These are phyloP conservation scores for Cytidiella melzeri DNA, from an alignment of 768 basidiomycete species.

Conservation along the genomic window DNA sequence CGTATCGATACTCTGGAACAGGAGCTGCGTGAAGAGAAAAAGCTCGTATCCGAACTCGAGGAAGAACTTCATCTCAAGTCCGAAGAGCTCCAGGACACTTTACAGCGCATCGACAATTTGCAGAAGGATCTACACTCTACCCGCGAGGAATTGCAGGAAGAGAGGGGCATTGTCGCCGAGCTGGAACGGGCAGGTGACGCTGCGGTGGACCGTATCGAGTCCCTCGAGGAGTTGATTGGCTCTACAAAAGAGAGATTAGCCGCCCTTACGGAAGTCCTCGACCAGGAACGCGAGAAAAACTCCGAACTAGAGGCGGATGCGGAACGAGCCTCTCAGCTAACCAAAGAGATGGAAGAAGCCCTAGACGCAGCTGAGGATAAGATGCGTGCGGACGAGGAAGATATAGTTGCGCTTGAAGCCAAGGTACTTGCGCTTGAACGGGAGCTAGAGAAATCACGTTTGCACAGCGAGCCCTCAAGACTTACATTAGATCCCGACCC, in stretches of 20 bases:
- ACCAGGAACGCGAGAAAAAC: slow-evolving; percentile 42
- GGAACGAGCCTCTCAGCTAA: slow-evolving; percentile 48
- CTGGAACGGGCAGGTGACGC: slow-evolving; percentile 54
- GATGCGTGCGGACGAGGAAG: slow-evolving; percentile 57
- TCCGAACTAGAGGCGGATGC: slow-evolving; percentile 48
- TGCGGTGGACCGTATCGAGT: slow-evolving; percentile 46
- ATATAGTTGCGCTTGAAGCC: slow-evolving; percentile 41
- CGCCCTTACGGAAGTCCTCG: slow-evolving; percentile 37
- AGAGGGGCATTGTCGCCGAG: slow-evolving; percentile 47
- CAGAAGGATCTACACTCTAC: slow-evolving; percentile 31
- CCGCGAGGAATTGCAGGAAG: slow-evolving; percentile 34
- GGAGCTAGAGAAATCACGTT: slow-evolving; percentile 36
- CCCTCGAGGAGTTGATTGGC: slow-evolving; percentile 50
- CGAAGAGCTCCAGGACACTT: slow-evolving; percentile 18
- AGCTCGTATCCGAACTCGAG: slow-evolving; percentile 31
- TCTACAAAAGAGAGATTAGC: slow-evolving; percentile 40
- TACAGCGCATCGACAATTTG: slow-evolving; percentile 17
- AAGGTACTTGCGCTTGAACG: slow-evolving; percentile 53
- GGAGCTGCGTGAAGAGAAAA: slow-evolving; percentile 49
- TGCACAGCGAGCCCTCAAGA: slow-evolving; percentile 23
- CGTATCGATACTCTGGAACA: slow-evolving; percentile 52
- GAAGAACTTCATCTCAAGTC: slow-evolving; percentile 33
- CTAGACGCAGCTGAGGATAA: slow-evolving; percentile 69
- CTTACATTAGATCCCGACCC: slow-evolving; percentile 34
- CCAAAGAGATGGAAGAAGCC: slow-evolving; percentile 67